These are phyloP conservation scores for Oryza glumipatula DNA, from an alignment of 176 grass and related monocot species.

Conservation along the genomic window DNA sequence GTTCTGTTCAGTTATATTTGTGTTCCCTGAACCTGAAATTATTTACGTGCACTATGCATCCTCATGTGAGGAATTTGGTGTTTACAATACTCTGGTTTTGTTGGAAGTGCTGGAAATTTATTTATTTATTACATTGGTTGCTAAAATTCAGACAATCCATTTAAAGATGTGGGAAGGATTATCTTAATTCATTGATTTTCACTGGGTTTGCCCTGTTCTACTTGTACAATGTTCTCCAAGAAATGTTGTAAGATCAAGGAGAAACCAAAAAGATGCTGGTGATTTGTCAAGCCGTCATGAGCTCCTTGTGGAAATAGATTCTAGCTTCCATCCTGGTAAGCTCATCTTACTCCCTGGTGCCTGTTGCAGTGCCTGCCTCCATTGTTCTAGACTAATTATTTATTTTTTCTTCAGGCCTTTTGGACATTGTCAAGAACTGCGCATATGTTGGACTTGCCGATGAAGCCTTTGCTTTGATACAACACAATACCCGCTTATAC, in stretches of 20 bases:
- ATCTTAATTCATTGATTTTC: conserved; percentile 16
- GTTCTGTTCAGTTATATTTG: conserved; percentile 13
- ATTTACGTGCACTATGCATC: neutral
- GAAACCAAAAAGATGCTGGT: conserved; percentile 75
- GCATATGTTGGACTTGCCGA: conserved; percentile 91
- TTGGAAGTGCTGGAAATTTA: conserved; percentile 5
- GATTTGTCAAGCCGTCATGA: conserved; percentile 84
- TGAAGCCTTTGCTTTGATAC: conserved; percentile 84
- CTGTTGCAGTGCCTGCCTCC: conserved; percentile 21
- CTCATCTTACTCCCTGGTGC: conserved; percentile 39
- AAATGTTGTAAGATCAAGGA: conserved; percentile 86
- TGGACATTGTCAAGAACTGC: conserved; percentile 89
- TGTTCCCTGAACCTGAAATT: neutral
- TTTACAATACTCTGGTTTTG: conserved; percentile 17
- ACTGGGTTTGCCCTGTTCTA: conserved; percentile 14
- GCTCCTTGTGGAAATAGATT: conserved; percentile 74
- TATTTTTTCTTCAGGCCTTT: conserved; percentile 64
- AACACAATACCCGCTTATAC: conserved; percentile 81
- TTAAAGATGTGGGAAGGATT: neutral
- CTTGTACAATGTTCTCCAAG: conserved; percentile 46
- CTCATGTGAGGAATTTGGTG: conserved; percentile 19
- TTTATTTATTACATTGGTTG: conserved; percentile 2
- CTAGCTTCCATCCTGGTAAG: conserved; percentile 73
- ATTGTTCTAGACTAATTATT: conserved; percentile 37
- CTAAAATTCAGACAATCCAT: conserved; percentile 11